phyloP scores from a whole-genome alignment of 177 flowering plant genomes.

The Vitis hybrid region DNA sequence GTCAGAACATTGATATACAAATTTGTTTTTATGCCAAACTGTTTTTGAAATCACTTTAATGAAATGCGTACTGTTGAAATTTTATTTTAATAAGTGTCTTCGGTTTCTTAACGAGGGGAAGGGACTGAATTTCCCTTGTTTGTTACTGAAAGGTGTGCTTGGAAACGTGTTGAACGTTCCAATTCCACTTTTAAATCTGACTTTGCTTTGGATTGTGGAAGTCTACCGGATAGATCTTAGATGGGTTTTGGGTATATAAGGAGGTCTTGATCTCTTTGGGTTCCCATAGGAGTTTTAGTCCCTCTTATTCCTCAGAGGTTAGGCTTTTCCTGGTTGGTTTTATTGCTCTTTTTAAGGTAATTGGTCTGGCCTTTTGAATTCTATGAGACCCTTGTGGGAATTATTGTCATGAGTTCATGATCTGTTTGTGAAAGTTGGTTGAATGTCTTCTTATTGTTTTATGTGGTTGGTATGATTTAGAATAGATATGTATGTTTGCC shows the following conservation, averaged over 20 bases:
- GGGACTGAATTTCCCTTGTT: conserved; percentile 22
- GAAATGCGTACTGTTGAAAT: not conserved
- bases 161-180: conserved; percentile 31
- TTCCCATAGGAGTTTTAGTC: not conserved
- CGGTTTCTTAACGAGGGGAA: conserved; percentile 1
- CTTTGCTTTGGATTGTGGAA: conserved; percentile 24
- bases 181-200: conserved; percentile 15
- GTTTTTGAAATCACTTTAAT: not conserved
- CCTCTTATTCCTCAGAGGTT: not conserved
- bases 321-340: not conserved
- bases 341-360: not conserved
- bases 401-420: not conserved
- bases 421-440: not conserved
- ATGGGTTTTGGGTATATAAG: conserved; percentile 15
- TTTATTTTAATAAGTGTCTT: not conserved
- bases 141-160: conserved; percentile 25
- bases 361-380: not conserved
- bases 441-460: too few species aligned
- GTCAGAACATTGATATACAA: not conserved
- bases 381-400: not conserved
- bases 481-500: not conserved
- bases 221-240: conserved; percentile 14
- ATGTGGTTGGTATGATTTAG: too few species aligned
- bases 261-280: conserved; percentile 1
- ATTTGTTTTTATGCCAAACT: conserved; percentile 1